Conservation (phyloP, 177 flowering plant genomes). For the Tripterygium wilfordii region DNA sequence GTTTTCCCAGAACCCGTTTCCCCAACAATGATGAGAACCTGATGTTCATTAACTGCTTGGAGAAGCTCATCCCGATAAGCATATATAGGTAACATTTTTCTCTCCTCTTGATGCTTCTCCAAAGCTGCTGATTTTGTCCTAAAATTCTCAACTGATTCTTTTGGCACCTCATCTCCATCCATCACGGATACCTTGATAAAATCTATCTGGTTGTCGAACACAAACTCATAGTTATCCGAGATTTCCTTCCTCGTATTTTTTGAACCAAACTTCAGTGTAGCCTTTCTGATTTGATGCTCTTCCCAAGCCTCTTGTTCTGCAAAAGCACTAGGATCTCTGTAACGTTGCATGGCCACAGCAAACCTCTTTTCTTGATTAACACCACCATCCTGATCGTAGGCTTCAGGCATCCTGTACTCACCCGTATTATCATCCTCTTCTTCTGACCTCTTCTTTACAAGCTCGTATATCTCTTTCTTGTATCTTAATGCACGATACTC, state of each 20-base stretch:
- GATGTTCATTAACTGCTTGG: conserved; percentile 75
- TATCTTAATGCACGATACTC: conserved; percentile 75
- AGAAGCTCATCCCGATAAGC: conserved; percentile 76
- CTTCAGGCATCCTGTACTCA: conserved; percentile 24
- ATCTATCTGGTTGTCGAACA: conserved; percentile 96
- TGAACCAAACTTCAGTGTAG: conserved; percentile 78
- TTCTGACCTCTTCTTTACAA: conserved; percentile 67
- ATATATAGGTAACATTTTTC: conserved; percentile 80
- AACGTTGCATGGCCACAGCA: too few species aligned
- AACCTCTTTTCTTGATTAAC: too few species aligned
- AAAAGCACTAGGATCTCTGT: too few species aligned
- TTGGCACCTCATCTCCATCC: conserved; percentile 53
- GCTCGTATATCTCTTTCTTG: conserved; percentile 79
- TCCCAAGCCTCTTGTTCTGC: too few species aligned
- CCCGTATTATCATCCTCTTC: conserved; percentile 46
- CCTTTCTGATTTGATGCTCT: conserved; percentile 65
- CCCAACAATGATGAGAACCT: conserved; percentile 95
- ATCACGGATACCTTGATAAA: conserved; percentile 79
- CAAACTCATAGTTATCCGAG: conserved; percentile 76
- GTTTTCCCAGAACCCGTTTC: conserved; percentile 99
- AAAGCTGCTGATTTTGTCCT: conserved; percentile 47
- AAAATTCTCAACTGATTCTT: conserved; percentile 34
- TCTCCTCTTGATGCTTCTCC: conserved; percentile 85
- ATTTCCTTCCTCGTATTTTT: conserved; percentile 59
- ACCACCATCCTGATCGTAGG: too few species aligned